Evolutionary conservation across 768 basidiomycete species (phyloP).

Genomic region (Pleurotus platypus): DNA sequence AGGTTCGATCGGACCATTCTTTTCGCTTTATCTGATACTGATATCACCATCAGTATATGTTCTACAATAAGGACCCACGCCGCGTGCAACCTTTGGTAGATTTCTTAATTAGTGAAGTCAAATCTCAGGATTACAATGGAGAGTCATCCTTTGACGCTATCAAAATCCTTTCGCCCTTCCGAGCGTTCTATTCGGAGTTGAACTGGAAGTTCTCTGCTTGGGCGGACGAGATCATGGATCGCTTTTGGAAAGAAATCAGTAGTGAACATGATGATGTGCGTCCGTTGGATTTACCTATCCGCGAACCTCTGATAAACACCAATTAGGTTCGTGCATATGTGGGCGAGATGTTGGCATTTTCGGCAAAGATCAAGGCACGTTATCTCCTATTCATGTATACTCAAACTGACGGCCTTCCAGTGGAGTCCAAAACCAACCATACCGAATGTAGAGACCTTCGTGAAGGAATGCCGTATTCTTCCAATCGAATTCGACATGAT

Average conservation of each 20-base stretch:
- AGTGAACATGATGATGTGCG: constrained; percentile 79
- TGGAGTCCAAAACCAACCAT: constrained; percentile 63
- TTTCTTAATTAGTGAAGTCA: constrained; percentile 61
- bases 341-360: constrained; percentile 68
- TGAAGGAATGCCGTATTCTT: constrained; percentile 59
- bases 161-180: constrained; percentile 64
- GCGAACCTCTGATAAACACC: constrained; percentile 5
- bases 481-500: constrained; percentile 67
- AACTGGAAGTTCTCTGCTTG: constrained; percentile 81
- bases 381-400: background rate
- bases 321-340: constrained; percentile 69
- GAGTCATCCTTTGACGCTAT: constrained; percentile 82
- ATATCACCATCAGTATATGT: constrained; percentile 52
- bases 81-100: constrained; percentile 78
- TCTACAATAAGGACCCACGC: constrained; percentile 79
- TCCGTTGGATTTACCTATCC: constrained; percentile 4
- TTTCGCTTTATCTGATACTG: constrained; percentile 3
- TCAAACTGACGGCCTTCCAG: constrained; percentile 26
- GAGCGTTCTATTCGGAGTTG: constrained; percentile 69
- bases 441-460: constrained; percentile 58
- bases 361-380: constrained; percentile 67
- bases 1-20: constrained; percentile 37
- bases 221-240: constrained; percentile 62
- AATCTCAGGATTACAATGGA: constrained; percentile 69
- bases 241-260: constrained; percentile 67